A percentile compares a stretch with the other conserved stretches of the same genome.
Evolutionary conservation across 805 yeast genomes (phyloP).

Genomic region (Cyberlindnera mrakii): DNA sequence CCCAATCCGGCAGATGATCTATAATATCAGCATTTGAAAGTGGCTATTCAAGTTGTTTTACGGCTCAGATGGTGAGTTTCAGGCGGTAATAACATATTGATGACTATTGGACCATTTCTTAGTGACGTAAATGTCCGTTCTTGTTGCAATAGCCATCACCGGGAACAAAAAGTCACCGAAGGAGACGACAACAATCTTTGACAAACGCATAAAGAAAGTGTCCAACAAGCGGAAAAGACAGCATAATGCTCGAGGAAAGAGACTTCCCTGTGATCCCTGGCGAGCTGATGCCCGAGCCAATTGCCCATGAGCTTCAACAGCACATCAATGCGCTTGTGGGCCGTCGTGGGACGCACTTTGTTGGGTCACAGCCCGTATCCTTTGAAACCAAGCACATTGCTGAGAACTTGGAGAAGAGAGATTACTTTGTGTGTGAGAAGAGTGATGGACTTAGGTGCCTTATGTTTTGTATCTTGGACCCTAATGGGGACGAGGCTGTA

Average conservation of each 20-base stretch:
- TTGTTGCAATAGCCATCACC: no score
- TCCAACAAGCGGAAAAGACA: background rate
- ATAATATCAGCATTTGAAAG: no score
- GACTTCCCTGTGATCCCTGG: slow-evolving; percentile 88
- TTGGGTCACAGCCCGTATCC: slow-evolving; percentile 95
- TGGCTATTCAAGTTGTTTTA: no score
- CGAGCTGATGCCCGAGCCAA: slow-evolving; percentile 62
- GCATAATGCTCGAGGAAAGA: slow-evolving; percentile 25
- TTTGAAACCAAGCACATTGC: slow-evolving; percentile 69
- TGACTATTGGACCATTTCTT: no score
- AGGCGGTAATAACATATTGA: no score
- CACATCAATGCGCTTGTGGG: slow-evolving; percentile 61
- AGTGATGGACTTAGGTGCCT: slow-evolving; percentile 89
- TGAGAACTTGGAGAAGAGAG: slow-evolving; percentile 56
- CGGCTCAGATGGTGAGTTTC: no score
- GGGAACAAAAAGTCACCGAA: background rate
- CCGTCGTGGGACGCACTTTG: slow-evolving; percentile 54
- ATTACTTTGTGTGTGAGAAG: slow-evolving; percentile 93
- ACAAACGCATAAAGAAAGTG: background rate
- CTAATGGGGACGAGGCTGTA: slow-evolving; percentile 78
- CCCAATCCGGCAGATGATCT: no score
- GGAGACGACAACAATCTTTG: background rate
- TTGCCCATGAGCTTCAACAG: slow-evolving; percentile 58
- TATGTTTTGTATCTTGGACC: slow-evolving; percentile 57
- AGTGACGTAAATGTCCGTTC: no score